Conservation (phyloP, 1,284 basidiomycete species). For the Veloboletus limbatus region DNA sequence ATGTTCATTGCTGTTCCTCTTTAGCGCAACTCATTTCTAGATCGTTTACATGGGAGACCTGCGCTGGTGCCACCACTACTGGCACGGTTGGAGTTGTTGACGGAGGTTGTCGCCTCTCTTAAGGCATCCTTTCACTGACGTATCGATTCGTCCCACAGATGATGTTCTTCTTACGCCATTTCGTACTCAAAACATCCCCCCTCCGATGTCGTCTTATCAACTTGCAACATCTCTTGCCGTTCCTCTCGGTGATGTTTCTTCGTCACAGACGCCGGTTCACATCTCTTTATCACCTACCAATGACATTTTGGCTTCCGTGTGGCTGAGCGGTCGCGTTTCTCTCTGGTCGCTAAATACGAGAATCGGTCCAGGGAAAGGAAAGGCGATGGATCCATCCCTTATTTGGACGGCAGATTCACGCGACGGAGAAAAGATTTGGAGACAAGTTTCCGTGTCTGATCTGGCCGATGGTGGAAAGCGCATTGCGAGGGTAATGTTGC, state of each 20-base stretch:
- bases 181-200: conserved; percentile 90
- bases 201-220: conserved; percentile 86
- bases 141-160: conserved; percentile 40
- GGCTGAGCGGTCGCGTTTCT: conserved; percentile 61
- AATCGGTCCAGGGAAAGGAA: conserved; percentile 58
- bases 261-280: conserved; percentile 52
- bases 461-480: conserved; percentile 5
- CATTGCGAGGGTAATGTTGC: conserved; percentile 12
- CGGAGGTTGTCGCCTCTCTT: conserved; percentile 61
- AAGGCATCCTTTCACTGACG: conserved; percentile 34
- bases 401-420: conserved; percentile 44
- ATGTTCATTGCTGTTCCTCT: conserved; percentile 1
- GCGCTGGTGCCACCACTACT: conserved; percentile 72
- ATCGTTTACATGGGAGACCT: conserved; percentile 78
- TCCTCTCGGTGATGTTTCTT: conserved; percentile 4
- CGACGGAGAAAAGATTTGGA: conserved; percentile 26
- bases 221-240: conserved; percentile 42
- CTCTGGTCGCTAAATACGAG: conserved; percentile 71
- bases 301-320: conserved; percentile 68
- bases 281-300: conserved; percentile 56
- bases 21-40: conserved; percentile 60
- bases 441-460: conserved; percentile 40
- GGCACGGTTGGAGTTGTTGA: conserved; percentile 91
- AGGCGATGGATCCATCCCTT: conserved; percentile 57
- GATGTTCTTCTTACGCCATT: conserved; percentile 89